Conservation (phyloP, 163 green algal genomes). For the Chlorella variabilis region DNA sequence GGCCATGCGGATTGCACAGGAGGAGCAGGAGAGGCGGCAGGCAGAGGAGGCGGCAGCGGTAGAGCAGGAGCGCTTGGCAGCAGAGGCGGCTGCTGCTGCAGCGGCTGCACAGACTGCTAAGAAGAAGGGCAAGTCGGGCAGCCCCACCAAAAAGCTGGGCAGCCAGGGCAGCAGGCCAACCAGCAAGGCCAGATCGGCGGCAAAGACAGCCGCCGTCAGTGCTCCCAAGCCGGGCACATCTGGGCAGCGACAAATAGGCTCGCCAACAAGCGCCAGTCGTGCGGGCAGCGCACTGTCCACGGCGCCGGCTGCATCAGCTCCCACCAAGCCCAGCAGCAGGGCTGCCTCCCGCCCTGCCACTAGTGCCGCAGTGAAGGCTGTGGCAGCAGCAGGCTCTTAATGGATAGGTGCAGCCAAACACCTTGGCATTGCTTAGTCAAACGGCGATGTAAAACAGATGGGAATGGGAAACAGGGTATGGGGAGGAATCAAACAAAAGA, state of each 20-base stretch:
- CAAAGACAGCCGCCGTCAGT: not conserved
- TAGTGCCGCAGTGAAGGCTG: not conserved
- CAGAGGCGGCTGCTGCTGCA: not conserved
- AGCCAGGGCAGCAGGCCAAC: not conserved
- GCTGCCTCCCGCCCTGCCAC: not conserved
- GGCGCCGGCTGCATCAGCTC: not conserved
- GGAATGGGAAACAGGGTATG: too few species aligned
- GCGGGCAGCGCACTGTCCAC: not conserved
- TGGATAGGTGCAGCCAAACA: too few species aligned
- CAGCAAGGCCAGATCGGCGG: not conserved
- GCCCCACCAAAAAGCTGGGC: not conserved
- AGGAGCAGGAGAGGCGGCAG: not conserved
- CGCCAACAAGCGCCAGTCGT: not conserved
- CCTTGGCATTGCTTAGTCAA: too few species aligned
- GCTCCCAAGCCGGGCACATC: too few species aligned
- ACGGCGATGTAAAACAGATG: too few species aligned
- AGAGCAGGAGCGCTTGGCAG: conserved; percentile 3
- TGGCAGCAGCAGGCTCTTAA: not conserved
- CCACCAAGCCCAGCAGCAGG: not conserved
- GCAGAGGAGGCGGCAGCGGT: conserved; percentile 2
- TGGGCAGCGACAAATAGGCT: too few species aligned
- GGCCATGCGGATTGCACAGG: not conserved
- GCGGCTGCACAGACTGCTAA: not conserved
- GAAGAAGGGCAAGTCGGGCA: not conserved
- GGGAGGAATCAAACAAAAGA: too few species aligned